phyloP scores from a whole-genome alignment of 129 eudicot species.

The Lonicera japonica region DNA sequence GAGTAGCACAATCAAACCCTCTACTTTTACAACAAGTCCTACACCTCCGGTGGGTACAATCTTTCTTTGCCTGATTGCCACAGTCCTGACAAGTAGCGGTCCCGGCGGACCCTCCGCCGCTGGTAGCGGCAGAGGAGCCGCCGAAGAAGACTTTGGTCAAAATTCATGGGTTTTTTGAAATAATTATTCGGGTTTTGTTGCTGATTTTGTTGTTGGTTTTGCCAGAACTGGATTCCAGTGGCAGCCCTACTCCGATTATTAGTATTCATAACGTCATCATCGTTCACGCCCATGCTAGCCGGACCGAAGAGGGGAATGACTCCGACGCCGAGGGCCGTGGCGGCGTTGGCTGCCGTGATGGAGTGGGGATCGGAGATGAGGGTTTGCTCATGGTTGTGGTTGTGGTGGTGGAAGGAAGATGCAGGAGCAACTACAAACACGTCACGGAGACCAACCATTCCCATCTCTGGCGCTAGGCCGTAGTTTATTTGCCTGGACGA shows the following conservation, averaged over 20 bases:
- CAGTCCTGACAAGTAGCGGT: slow-evolving; percentile 73
- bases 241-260: background rate
- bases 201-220: slow-evolving; percentile 25
- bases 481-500: slow-evolving; percentile 48
- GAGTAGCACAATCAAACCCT: slow-evolving; percentile 81
- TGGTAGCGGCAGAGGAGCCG: no score
- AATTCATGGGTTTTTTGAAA: slow-evolving; percentile 24
- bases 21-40: slow-evolving; percentile 88
- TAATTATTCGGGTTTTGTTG: slow-evolving; percentile 12
- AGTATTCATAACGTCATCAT: slow-evolving; percentile 14
- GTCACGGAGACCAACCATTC: slow-evolving; percentile 39
- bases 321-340: slow-evolving; percentile 45
- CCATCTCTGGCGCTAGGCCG: slow-evolving; percentile 59
- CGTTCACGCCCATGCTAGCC: slow-evolving; percentile 1
- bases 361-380: slow-evolving; percentile 21
- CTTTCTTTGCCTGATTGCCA: slow-evolving; percentile 94
- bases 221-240: slow-evolving; percentile 50
- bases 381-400: slow-evolving; percentile 5
- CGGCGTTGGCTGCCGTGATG: slow-evolving; percentile 15
- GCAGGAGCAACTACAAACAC: slow-evolving; percentile 67
- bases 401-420: slow-evolving; percentile 22
- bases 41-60: slow-evolving; percentile 69
- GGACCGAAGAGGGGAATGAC: slow-evolving; percentile 60
- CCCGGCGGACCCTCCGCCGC: slow-evolving; percentile 25
- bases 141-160: slow-evolving; percentile 27